These are phyloP conservation scores for Colletotrichum horii DNA, from an alignment of 2,329 filamentous ascomycete genomes.

Conservation along the genomic window DNA sequence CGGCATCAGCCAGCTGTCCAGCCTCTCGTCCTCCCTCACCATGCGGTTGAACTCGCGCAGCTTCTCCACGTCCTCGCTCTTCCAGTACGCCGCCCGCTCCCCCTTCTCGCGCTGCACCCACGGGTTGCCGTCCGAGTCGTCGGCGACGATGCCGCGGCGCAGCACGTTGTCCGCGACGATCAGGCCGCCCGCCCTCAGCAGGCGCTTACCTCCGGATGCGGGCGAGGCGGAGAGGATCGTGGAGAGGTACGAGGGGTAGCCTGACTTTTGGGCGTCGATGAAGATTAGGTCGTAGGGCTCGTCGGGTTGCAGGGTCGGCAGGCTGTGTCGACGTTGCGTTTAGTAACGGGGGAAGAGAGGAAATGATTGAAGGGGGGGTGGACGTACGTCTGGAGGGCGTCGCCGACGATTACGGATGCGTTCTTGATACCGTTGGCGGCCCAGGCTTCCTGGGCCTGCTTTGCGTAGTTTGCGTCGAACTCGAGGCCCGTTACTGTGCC, in stretches of 20 bases:
- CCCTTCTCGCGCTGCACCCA: constrained; percentile 16
- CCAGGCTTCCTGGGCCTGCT: constrained; percentile 43
- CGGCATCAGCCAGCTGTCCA: constrained; percentile 46
- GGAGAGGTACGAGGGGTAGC: constrained; percentile 53
- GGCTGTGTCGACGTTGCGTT: constrained; percentile 23
- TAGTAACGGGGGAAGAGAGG: background rate
- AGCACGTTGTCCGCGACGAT: constrained; percentile 62
- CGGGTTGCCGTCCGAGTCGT: constrained; percentile 25
- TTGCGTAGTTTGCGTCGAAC: constrained; percentile 47
- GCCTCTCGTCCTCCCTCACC: constrained; percentile 31
- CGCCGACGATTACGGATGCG: constrained; percentile 50
- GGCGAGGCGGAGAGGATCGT: constrained; percentile 49
- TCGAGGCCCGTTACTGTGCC: constrained; percentile 51
- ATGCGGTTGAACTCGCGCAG: constrained; percentile 25
- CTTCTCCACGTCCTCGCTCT: constrained; percentile 21
- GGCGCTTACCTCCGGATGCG: constrained; percentile 38
- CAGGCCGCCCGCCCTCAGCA: constrained; percentile 54
- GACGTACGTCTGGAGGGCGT: constrained; percentile 51
- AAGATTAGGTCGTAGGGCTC: constrained; percentile 60
- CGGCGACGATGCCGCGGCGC: constrained; percentile 51
- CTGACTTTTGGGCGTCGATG: constrained; percentile 58
- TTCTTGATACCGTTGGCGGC: constrained; percentile 45
- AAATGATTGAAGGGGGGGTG: background rate
- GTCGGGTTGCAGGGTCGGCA: constrained; percentile 35
- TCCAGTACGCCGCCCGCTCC: constrained; percentile 22